Evolutionary conservation across 2,329 filamentous ascomycete species (phyloP).

Genomic region (Ceratocystis huliohia): DNA sequence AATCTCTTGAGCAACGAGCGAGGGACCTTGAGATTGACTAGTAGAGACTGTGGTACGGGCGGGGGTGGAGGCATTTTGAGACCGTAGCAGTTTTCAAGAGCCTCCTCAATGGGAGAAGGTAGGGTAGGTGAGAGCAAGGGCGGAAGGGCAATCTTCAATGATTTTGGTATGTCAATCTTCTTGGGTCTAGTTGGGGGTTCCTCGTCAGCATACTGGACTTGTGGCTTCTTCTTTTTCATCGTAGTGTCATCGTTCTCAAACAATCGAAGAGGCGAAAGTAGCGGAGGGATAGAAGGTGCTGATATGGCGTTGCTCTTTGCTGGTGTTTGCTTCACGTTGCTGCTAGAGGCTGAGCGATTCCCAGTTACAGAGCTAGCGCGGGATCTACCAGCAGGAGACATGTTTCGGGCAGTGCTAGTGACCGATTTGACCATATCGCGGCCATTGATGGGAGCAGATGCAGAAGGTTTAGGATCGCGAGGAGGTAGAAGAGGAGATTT

Average conservation of each 20-base stretch:
- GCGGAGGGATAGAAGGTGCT: conserved; percentile 32
- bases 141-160: conserved; percentile 28
- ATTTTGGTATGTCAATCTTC: conserved; percentile 21
- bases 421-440: conserved; percentile 28
- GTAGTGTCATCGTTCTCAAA: conserved; percentile 3
- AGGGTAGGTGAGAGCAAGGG: conserved; percentile 44
- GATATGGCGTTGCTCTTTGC: conserved; percentile 28
- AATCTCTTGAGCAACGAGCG: conserved; percentile 10
- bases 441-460: conserved; percentile 29
- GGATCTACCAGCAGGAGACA: conserved; percentile 29
- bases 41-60: neutral
- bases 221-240: conserved; percentile 9
- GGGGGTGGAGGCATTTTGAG: conserved; percentile 13
- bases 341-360: conserved; percentile 4
- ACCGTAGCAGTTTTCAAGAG: conserved; percentile 26
- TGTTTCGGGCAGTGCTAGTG: conserved; percentile 24
- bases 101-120: conserved; percentile 39
- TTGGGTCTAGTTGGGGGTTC: conserved; percentile 8
- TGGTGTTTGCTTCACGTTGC: conserved; percentile 7
- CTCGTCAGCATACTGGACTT: neutral
- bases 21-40: conserved; percentile 13
- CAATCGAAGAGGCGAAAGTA: conserved; percentile 42
- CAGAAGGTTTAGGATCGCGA: conserved; percentile 9
- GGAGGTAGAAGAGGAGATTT: conserved; percentile 5
- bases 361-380: conserved; percentile 32